Conservation (phyloP, 2,329 filamentous ascomycete species). For the Magnaporthales sp. region DNA sequence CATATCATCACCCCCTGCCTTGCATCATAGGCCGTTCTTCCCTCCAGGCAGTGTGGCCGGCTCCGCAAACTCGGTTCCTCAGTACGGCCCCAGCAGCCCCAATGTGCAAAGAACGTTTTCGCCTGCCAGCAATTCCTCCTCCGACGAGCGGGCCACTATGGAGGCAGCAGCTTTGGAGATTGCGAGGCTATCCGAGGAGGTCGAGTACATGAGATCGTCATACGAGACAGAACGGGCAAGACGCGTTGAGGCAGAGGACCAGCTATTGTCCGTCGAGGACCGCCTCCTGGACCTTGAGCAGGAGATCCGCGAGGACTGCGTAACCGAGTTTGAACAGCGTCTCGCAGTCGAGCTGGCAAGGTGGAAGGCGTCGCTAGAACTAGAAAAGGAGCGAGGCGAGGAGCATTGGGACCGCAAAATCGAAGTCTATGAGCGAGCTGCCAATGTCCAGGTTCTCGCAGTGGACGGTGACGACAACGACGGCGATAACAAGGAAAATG, state of each 20-base stretch:
- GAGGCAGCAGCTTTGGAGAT: slow-evolving; percentile 78
- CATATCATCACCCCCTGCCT: slow-evolving; percentile 11
- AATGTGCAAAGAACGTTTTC: slow-evolving; percentile 27
- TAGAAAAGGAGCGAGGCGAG: slow-evolving; percentile 71
- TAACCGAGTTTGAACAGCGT: slow-evolving; percentile 71
- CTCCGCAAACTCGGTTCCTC: slow-evolving; percentile 8
- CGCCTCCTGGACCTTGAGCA: slow-evolving; percentile 63
- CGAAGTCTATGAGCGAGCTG: slow-evolving; percentile 45
- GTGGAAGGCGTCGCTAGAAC: slow-evolving; percentile 73
- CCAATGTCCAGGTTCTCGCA: slow-evolving; percentile 5
- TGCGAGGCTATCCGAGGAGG: slow-evolving; percentile 65
- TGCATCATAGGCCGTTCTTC: slow-evolving; percentile 31
- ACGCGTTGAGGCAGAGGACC: slow-evolving; percentile 63
- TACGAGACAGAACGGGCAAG: slow-evolving; percentile 63
- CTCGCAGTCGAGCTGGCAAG: slow-evolving; percentile 66
- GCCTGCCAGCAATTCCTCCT: slow-evolving; percentile 27
- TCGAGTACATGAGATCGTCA: slow-evolving; percentile 63
- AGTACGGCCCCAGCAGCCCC: slow-evolving; percentile 13
- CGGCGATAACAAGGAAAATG: slow-evolving; percentile 51
- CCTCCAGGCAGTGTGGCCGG: slow-evolving; percentile 23
- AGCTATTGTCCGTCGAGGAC: slow-evolving; percentile 62
- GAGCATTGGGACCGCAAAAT: slow-evolving; percentile 80
- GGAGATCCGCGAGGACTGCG: slow-evolving; percentile 82
- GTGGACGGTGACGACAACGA: slow-evolving; percentile 15
- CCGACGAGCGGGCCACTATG: slow-evolving; percentile 59